Evolutionary conservation across 2,329 filamentous ascomycete genomes (phyloP), one percentile per base, ranked within the genome.

Genomic region (Cordyceps cicadae): DNA sequence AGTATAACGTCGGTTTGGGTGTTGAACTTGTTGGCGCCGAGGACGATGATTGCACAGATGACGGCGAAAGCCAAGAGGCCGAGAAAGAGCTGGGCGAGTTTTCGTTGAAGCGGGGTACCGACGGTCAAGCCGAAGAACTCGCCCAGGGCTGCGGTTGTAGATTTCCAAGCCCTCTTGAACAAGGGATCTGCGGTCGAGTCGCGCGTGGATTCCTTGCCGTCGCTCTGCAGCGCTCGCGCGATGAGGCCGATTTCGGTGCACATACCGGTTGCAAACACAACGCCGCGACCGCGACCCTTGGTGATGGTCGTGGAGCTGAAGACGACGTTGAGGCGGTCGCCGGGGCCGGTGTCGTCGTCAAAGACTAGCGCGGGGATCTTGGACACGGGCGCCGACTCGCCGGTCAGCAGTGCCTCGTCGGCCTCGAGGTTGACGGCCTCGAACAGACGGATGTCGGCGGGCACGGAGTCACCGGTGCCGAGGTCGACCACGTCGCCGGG

Each of bases 21-120:
- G n/a, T 68, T 53, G 65, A 73, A 74, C 59, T 70, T 72, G 65
- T 74, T 76, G 29, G 69, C 71, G 0, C 67, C 71, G 51, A 77
- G 69, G 9, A 77, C 74, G 39, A 76, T 72, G 41, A 76, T 70
- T 12, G 72, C 72, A 21, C 74, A 71, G 11, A 77, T 59, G 48
- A 76, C 66, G 26, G 73, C 86, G 60, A 87, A 79, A 46, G 76
- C 80, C 66, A 88, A 87, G 2, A 89, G 79, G 3, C 83, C 72
- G 26, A 88, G 79, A 45, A 87, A 87, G 54, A 90, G 80, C 68
- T 86, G 84, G 65, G 82, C 84, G 54, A 89, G 75, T 67, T 86
- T 88, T 62, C 83, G 81, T 69, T 89, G 85, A 43, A 90, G 75
- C 0, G 87, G 87, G 4, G 87, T 89, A 26, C 87, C 87, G n/a